Conservation (phyloP, 1,284 basidiomycete genomes). For the Pholiota adiposa region DNA sequence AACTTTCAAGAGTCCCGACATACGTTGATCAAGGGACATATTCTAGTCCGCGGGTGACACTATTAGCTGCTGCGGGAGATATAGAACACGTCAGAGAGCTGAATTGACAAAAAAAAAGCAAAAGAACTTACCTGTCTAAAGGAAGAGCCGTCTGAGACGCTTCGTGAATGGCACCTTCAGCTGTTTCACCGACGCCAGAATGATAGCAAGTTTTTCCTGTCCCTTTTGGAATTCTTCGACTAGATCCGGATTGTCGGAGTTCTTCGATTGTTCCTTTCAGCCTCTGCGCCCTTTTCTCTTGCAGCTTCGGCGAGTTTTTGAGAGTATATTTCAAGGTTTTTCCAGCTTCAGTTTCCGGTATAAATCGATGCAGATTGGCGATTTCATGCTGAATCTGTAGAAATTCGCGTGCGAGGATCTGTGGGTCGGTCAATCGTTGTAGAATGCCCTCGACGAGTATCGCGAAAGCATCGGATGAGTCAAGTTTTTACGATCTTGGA, state of each 20-base stretch:
- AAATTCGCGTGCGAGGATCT: background rate
- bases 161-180: background rate
- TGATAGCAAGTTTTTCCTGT: background rate
- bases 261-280: background rate
- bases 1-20: no score
- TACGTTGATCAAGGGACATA: no score
- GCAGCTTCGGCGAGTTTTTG: background rate
- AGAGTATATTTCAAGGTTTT: background rate
- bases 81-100: no score
- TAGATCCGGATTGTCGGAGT: background rate
- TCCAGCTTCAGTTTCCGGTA: background rate
- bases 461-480: background rate
- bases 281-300: background rate
- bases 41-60: no score
- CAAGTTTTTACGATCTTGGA: background rate
- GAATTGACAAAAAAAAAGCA: background rate
- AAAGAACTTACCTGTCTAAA: background rate
- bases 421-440: background rate
- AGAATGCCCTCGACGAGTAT: background rate
- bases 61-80: no score
- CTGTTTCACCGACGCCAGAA: background rate
- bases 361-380: background rate
- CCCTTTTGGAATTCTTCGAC: background rate
- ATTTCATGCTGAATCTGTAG: background rate
- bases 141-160: background rate